Conservation (phyloP, 768 basidiomycete genomes). For the Rhizopogon vulgaris region DNA sequence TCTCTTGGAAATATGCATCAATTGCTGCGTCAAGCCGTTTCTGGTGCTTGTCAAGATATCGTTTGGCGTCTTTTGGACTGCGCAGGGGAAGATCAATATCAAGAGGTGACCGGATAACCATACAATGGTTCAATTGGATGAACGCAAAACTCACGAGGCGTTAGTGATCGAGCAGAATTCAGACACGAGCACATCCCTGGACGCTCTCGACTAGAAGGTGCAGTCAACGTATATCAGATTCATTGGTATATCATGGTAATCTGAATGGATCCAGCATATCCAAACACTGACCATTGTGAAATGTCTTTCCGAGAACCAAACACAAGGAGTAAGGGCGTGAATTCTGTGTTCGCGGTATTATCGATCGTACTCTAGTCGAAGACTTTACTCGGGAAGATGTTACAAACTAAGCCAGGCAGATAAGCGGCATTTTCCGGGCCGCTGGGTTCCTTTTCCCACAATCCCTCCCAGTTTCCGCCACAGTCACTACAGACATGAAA, state of each 20-base stretch:
- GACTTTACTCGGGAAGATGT: not conserved
- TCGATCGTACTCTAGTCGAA: not conserved
- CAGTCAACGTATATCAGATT: slow-evolving; percentile 1
- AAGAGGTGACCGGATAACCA: not conserved
- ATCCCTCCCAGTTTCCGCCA: too few relatives aligned
- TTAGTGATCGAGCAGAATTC: slow-evolving; percentile 68
- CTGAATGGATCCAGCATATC: not conserved
- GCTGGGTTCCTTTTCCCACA: slow-evolving; percentile 4
- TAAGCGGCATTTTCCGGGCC: slow-evolving; percentile 16
- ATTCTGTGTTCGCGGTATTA: not conserved
- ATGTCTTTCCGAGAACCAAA: not conserved
- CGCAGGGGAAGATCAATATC: slow-evolving; percentile 1
- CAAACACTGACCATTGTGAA: slow-evolving; percentile 19
- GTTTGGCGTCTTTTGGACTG: slow-evolving; percentile 51
- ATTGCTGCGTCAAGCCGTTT: slow-evolving; percentile 67
- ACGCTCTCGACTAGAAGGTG: slow-evolving; percentile 17
- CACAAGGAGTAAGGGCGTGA: not conserved
- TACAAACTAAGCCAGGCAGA: not conserved
- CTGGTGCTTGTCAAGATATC: slow-evolving; percentile 58
- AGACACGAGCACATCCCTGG: slow-evolving; percentile 40
- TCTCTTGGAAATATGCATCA: slow-evolving; percentile 64
- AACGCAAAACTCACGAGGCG: slow-evolving; percentile 47
- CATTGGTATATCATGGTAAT: not conserved
- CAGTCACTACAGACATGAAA: not conserved
- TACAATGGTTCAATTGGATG: not conserved